Conservation (phyloP, 768 basidiomycete genomes). For the Xerocomus potaroensis region DNA sequence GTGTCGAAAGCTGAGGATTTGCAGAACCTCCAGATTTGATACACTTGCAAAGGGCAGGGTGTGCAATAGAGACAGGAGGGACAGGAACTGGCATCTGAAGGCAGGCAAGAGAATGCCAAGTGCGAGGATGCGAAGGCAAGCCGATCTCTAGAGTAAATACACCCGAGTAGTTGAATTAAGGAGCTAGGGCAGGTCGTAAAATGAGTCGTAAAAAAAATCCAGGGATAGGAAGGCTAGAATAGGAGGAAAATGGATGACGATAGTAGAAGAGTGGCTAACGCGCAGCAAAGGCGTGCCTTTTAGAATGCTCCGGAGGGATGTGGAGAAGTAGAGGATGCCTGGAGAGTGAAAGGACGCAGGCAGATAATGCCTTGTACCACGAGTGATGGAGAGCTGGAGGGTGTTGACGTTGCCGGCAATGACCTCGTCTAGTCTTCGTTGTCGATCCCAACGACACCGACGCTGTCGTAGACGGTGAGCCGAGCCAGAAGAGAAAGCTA, state of each 20-base stretch:
- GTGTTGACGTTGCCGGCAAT: slow-evolving; percentile 25
- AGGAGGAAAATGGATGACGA: slow-evolving; percentile 27
- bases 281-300: slow-evolving; percentile 95
- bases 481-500: slow-evolving; percentile 28
- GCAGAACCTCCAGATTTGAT: slow-evolving; percentile 39
- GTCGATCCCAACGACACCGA: slow-evolving; percentile 40
- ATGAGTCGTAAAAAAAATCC: slow-evolving; percentile 57
- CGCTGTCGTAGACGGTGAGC: slow-evolving; percentile 39
- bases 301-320: slow-evolving; percentile 37
- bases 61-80: slow-evolving; percentile 55
- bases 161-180: slow-evolving; percentile 37
- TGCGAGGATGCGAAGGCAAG: slow-evolving; percentile 42
- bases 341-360: slow-evolving; percentile 11
- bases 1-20: slow-evolving; percentile 38
- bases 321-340: slow-evolving; percentile 21
- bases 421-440: slow-evolving; percentile 26
- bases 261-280: slow-evolving; percentile 59
- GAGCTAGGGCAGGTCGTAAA: slow-evolving; percentile 55
- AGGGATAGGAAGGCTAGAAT: slow-evolving; percentile 24
- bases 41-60: slow-evolving; percentile 65
- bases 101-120: slow-evolving; percentile 37
- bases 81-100: slow-evolving; percentile 88
- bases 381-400: neutral
- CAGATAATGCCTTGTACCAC: slow-evolving; percentile 19
- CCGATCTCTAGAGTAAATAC: slow-evolving; percentile 39